phyloP scores from a whole-genome alignment of 208 protist genomes.

The Wallacemonas collosoma region DNA sequence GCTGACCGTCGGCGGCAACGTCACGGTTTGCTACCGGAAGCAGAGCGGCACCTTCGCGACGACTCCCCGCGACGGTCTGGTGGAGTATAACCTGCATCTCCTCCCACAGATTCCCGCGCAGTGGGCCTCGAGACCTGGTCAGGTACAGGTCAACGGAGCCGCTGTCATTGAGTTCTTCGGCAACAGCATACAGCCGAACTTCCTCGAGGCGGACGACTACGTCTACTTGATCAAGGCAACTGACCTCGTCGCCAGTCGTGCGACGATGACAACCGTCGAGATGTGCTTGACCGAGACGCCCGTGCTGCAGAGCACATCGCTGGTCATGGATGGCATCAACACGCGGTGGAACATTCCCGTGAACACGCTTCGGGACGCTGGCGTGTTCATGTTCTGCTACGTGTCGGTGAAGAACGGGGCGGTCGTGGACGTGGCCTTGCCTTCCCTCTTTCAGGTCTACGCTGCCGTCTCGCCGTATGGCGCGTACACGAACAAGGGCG shows the following conservation, averaged over 20 bases:
- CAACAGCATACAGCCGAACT: conserved; percentile 27
- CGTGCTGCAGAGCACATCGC: conserved; percentile 29
- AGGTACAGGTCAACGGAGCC: conserved; percentile 52
- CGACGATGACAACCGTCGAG: conserved; percentile 10
- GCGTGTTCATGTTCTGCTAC: conserved; percentile 86
- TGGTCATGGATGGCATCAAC: conserved; percentile 30
- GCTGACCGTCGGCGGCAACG: conserved; percentile 8
- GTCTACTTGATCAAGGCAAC: conserved; percentile 57
- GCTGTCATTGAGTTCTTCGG: conserved; percentile 69
- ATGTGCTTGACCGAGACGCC: conserved; percentile 10
- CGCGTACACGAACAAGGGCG: conserved; percentile 54
- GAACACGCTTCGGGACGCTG: conserved; percentile 23
- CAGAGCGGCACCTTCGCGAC: conserved; percentile 69
- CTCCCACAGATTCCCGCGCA: conserved; percentile 38
- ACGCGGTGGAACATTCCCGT: conserved; percentile 72
- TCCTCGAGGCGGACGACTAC: conserved; percentile 52
- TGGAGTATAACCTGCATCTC: conserved; percentile 65
- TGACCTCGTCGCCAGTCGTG: neutral
- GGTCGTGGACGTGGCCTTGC: conserved; percentile 59
- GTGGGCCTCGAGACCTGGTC: conserved; percentile 55
- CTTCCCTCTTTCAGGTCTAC: conserved; percentile 58
- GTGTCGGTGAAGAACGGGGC: conserved; percentile 45
- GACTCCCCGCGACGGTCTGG: conserved; percentile 35
- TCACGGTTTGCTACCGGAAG: conserved; percentile 80
- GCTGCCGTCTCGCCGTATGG: conserved; percentile 68